A percentile compares a stretch with the other conserved stretches of the same genome.
Conservation (phyloP, 1,139 yeast genomes). For the Blastobotrys capitulatus region DNA sequence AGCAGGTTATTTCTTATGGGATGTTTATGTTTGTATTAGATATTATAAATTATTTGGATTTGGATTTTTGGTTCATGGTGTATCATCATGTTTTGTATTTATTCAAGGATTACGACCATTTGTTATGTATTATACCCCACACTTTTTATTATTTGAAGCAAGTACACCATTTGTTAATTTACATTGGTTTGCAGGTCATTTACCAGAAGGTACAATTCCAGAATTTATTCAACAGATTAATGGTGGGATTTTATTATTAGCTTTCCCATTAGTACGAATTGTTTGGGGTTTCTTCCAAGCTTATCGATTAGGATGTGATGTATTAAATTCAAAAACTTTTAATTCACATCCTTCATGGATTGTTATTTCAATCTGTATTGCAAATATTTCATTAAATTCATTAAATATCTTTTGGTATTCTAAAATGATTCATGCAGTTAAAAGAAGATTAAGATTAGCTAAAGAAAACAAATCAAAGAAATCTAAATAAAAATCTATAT, state of each 20-base stretch:
- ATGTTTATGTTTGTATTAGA: slow-evolving; percentile 55
- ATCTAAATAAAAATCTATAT: neutral
- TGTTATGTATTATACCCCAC: slow-evolving; percentile 77
- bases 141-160: slow-evolving; percentile 78
- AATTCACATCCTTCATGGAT: slow-evolving; percentile 36
- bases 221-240: slow-evolving; percentile 53
- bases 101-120: slow-evolving; percentile 61
- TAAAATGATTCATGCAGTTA: slow-evolving; percentile 68
- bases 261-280: slow-evolving; percentile 75
- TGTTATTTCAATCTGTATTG: slow-evolving; percentile 47
- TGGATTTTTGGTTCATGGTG: slow-evolving; percentile 82
- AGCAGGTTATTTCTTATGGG: slow-evolving; percentile 92
- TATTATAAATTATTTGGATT: slow-evolving; percentile 66
- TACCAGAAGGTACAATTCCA: slow-evolving; percentile 53
- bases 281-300: slow-evolving; percentile 86
- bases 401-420: slow-evolving; percentile 62
- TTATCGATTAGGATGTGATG: slow-evolving; percentile 23
- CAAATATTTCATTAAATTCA: slow-evolving; percentile 60
- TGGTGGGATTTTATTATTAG: slow-evolving; percentile 60
- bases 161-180: slow-evolving; percentile 91
- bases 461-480: neutral
- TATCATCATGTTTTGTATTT: slow-evolving; percentile 75
- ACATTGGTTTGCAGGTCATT: slow-evolving; percentile 82
- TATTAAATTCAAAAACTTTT: slow-evolving; percentile 12
- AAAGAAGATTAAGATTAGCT: slow-evolving; percentile 8